Conservation (phyloP, 768 basidiomycete genomes). For the Trametes sanguinea region DNA sequence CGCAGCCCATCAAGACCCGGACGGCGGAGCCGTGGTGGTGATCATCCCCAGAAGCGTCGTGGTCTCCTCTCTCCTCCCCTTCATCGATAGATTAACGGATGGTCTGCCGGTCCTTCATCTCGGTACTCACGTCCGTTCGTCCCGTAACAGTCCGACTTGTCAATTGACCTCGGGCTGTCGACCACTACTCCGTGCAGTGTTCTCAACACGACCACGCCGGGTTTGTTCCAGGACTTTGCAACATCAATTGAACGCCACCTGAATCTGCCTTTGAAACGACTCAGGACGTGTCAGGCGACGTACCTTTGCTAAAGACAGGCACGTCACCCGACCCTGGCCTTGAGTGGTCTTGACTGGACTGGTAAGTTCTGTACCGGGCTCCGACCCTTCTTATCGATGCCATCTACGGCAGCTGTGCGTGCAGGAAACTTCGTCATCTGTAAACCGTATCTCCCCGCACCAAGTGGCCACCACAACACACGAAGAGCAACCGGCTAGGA, state of each 20-base stretch:
- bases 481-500: background rate
- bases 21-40: slow-evolving; percentile 6
- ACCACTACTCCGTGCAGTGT: background rate
- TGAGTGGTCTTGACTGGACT: slow-evolving; percentile 7
- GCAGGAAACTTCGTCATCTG: slow-evolving; percentile 9
- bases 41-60: slow-evolving; percentile 17
- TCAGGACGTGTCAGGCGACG: slow-evolving; percentile 14
- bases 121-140: background rate
- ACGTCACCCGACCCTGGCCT: slow-evolving; percentile 17
- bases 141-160: background rate
- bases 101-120: slow-evolving; percentile 1
- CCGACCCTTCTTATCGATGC: slow-evolving; percentile 19
- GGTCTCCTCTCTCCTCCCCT: background rate
- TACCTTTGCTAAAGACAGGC: slow-evolving; percentile 1
- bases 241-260: slow-evolving; percentile 1
- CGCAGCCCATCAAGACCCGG: background rate
- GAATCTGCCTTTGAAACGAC: background rate
- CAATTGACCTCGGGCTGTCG: background rate
- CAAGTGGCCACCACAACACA: background rate
- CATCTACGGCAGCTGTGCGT: slow-evolving; percentile 15
- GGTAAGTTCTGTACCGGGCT: slow-evolving; percentile 14
- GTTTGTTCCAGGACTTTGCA: slow-evolving; percentile 1
- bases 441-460: slow-evolving; percentile 20
- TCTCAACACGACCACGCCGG: slow-evolving; percentile 12
- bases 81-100: slow-evolving; percentile 22